Evolutionary conservation across 441 rosid species (phyloP).

Genomic region (Mallotus repandus): DNA sequence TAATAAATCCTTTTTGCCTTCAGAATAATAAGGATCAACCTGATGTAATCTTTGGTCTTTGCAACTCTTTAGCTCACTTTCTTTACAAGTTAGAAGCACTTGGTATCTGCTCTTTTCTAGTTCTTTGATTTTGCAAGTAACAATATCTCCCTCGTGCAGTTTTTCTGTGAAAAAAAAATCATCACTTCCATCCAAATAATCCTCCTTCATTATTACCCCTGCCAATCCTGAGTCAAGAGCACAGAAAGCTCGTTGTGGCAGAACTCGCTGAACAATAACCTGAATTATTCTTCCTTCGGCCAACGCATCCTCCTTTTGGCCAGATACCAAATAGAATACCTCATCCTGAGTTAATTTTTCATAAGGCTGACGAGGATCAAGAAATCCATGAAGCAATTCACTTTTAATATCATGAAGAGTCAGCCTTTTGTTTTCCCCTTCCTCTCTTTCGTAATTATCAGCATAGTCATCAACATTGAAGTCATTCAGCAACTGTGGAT

Average conservation of each 20-base stretch:
- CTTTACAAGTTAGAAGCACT: constrained; percentile 69
- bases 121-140: constrained; percentile 75
- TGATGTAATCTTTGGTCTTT: constrained; percentile 27
- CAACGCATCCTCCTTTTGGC: constrained; percentile 77
- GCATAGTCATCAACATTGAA: constrained; percentile 51
- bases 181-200: constrained; percentile 52
- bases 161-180: constrained; percentile 63
- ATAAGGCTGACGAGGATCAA: constrained; percentile 67
- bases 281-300: constrained; percentile 77
- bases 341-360: constrained; percentile 72
- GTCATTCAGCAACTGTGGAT: constrained; percentile 53
- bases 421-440: constrained; percentile 55
- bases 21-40: constrained; percentile 65
- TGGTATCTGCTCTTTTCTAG: constrained; percentile 71
- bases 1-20: constrained; percentile 53
- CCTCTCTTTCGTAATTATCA: constrained; percentile 41
- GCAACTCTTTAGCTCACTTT: constrained; percentile 69
- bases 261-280: constrained; percentile 63
- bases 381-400: constrained; percentile 71
- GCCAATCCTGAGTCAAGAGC: constrained; percentile 75
- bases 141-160: constrained; percentile 69
- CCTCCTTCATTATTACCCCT: constrained; percentile 78
- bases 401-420: constrained; percentile 61
- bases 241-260: constrained; percentile 76
- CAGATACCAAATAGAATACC: constrained; percentile 72